phyloP scores from a whole-genome alignment of 768 basidiomycete genomes.

The Podaxis sp. region DNA sequence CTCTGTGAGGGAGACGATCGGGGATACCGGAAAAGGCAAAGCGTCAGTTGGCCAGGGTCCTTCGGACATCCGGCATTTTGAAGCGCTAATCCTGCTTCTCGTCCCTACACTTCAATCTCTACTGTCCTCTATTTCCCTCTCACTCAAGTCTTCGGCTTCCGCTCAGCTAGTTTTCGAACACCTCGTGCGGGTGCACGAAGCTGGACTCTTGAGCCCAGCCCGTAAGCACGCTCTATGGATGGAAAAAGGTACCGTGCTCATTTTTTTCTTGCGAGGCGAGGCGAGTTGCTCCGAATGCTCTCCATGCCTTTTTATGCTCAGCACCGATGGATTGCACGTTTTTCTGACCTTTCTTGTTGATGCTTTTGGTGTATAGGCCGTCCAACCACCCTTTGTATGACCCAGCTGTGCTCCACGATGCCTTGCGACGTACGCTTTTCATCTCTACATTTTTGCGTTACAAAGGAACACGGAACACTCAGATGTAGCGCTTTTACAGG shows the following conservation, averaged over 20 bases:
- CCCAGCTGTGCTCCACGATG: constrained; percentile 57
- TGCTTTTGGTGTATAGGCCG: constrained; percentile 35
- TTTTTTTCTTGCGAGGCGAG: neutral
- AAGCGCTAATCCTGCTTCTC: neutral
- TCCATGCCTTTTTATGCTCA: neutral
- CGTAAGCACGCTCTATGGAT: constrained; percentile 73
- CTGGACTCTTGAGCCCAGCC: constrained; percentile 65
- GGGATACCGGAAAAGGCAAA: constrained; percentile 17
- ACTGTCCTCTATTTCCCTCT: constrained; percentile 14
- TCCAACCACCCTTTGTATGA: constrained; percentile 59
- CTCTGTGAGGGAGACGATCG: neutral
- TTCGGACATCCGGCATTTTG: constrained; percentile 1
- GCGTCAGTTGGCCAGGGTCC: constrained; percentile 1
- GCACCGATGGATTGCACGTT: neutral
- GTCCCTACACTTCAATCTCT: constrained; percentile 10
- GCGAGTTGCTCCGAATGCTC: constrained; percentile 2
- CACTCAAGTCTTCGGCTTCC: neutral
- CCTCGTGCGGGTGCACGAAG: constrained; percentile 68
- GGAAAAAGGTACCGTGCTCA: constrained; percentile 51
- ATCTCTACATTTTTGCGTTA: neutral
- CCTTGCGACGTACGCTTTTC: constrained; percentile 56
- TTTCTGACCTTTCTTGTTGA: constrained; percentile 5
- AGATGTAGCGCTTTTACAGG: constrained; percentile 38
- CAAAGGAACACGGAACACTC: neutral
- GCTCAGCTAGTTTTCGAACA: neutral